Conservation (phyloP, 306 rosid species). For the Nissolia schottii region DNA sequence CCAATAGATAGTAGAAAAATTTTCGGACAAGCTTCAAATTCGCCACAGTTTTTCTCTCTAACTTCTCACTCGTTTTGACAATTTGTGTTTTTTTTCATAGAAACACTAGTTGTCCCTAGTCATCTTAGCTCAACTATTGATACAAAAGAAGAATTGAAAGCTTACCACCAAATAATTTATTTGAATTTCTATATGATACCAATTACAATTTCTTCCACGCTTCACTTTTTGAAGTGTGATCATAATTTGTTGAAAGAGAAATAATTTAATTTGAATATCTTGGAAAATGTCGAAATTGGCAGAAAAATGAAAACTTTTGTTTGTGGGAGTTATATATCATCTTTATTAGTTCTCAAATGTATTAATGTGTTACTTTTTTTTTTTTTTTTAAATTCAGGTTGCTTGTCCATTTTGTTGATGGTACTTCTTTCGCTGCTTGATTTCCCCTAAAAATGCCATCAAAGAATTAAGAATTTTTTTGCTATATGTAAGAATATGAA, state of each 20-base stretch:
- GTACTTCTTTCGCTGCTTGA: not conserved
- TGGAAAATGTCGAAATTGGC: not conserved
- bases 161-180: not conserved
- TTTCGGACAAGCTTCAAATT: not conserved
- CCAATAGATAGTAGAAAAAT: not conserved
- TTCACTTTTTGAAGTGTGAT: not conserved
- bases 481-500: constrained; percentile 45
- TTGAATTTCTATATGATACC: not conserved
- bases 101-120: not conserved
- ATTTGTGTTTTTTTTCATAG: not conserved
- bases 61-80: not conserved
- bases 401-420: not conserved
- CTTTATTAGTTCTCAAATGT: not conserved
- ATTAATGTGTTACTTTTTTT: not conserved
- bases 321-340: not conserved
- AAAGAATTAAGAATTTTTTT: constrained; percentile 36
- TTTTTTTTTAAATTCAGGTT: not conserved
- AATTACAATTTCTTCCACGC: not conserved
- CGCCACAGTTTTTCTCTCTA: not conserved
- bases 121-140: not conserved
- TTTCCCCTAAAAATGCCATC: not conserved
- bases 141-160: not conserved
- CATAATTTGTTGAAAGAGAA: not conserved
- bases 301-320: not conserved
- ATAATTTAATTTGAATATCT: not conserved